Evolutionary conservation across 768 basidiomycete species (phyloP), one percentile per base, ranked within the genome.

Genomic region (Pisolithus tinctorius): DNA sequence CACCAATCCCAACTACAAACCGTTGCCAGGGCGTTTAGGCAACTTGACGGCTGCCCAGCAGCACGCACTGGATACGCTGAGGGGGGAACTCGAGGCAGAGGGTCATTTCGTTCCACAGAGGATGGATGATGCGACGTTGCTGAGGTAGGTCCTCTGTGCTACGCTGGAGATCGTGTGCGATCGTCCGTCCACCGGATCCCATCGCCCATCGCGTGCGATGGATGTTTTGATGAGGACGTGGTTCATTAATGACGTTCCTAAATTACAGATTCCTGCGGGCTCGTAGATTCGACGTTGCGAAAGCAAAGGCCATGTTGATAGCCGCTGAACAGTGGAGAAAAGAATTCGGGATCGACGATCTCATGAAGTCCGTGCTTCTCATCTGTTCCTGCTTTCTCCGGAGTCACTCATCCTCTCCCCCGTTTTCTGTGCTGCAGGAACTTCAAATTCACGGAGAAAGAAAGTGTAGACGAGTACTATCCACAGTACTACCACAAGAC

Each of bases 401-500:
- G 6, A 26, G n/a, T 25, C 25, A 16, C 9, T 25, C n/a, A 50
- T 48, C 30, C 11, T 31, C 30, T 20, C n/a, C 34, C 41, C 17
- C 44, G 1, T 17, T 4, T 16, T 42, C 6, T 16, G 17, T 17
- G 10, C 10, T 2, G 4, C 54, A 91, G 91, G 58, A 84, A 79
- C 64, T 98, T 96, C 64, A 81, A 86, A 48, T 97, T 94, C 69
- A 79, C 79, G 50, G 93, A 96, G 69, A 85, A 84, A 63, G 70
- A 68, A 36, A 77, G 82, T 59, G 93, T 97, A 7, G 82, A 93
- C 76, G 87, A 89, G 71, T 92, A 87, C 61, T 98, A 96, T 63
- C 93, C 94, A 2, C 93, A 95, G 61, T 96, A 81, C 70, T 96
- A 97, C 68, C 95, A 98, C 74, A 94, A 91, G 74, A 87, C 76